Percentiles rank a stretch among this genome's conserved stretches.
phyloP scores from a whole-genome alignment of 495 filamentous ascomycete species.

The Xylaria sp. region DNA sequence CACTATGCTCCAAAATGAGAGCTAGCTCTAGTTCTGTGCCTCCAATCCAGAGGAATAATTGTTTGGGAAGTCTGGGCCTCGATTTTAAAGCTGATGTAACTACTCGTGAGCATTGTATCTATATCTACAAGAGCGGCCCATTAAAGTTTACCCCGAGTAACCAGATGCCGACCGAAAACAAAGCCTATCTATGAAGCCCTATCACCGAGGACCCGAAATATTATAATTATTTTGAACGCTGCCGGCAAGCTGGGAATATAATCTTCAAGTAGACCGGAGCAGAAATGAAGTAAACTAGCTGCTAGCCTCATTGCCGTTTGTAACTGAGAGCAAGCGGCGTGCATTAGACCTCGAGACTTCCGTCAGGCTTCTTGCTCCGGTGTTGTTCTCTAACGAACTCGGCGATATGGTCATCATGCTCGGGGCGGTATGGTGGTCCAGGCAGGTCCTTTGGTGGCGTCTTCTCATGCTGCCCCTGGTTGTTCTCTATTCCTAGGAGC shows the following conservation, averaged over 20 bases:
- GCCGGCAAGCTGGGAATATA: background rate
- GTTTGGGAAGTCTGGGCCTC: background rate
- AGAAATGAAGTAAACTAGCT: background rate
- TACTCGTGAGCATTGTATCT: background rate
- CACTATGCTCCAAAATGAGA: background rate
- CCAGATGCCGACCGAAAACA: background rate
- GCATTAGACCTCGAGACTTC: background rate
- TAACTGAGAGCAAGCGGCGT: background rate
- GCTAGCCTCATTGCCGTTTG: background rate
- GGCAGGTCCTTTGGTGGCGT: background rate
- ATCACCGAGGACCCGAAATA: background rate
- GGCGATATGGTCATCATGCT: slow-evolving; percentile 24
- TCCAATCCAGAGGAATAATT: background rate
- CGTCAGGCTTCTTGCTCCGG: slow-evolving; percentile 22
- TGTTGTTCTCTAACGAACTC: slow-evolving; percentile 27
- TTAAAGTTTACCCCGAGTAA: background rate
- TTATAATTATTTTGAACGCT: background rate
- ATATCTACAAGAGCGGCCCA: background rate
- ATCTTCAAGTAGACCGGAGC: background rate
- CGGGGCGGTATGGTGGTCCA: slow-evolving; percentile 7
- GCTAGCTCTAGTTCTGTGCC: background rate
- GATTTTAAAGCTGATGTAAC: background rate
- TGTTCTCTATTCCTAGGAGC: slow-evolving; percentile 11
- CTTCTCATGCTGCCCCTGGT: background rate
- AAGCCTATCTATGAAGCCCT: background rate